Evolutionary conservation across 768 basidiomycete species (phyloP), one percentile per base, ranked within the genome.

Genomic region (Candolleomyces efflorescens): DNA sequence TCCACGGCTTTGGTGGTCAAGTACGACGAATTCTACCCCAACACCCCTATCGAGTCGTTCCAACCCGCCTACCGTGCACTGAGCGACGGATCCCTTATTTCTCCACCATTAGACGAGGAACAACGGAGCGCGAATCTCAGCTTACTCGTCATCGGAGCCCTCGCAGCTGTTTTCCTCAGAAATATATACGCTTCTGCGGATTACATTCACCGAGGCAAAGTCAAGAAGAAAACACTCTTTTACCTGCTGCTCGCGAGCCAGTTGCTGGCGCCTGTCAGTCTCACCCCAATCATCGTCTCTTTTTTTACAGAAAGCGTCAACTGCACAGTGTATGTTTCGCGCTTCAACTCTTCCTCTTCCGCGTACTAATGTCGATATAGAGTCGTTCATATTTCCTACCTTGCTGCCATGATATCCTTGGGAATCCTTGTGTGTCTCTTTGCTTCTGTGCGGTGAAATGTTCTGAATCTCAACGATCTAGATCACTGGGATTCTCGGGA

Each of bases 401-500:
- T 72, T 10, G 62, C 72, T 12, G 72, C 70, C 24, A 72, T 72
- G 23, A 58, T 70, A 12, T 77, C 76, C 0, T 64, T 80, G 1
- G 74, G 75, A 24, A 62, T 78, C 56, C 63, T 81, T 64, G 79
- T 81, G 58, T 32, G 64, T 43, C 26, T 36, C 17, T 5, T 55
- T 53, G 23, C 13, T 9, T 20, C 10, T 50, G 23, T 46, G 32
- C 20, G 15, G 9, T 52, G 38, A 18, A 13, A 45, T 22, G 26
- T 15, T n/a, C 18, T 51, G 6, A 36, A 13, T 22, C 23, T 52
- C 39, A 41, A 20, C 26, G 26, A 53, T 39, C 9, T 54, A 86
- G 86, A 77, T 87, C 43, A 78, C 83, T 0, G 85, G 84, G 27
- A 81, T 87, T 27, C 72, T 85, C 36, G 86, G 86, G 13, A 72